Percentiles rank a stretch among this genome's conserved stretches.
These are phyloP conservation scores for Cercospora sp. DNA, from an alignment of 2,329 filamentous ascomycete species.

Conservation along the genomic window DNA sequence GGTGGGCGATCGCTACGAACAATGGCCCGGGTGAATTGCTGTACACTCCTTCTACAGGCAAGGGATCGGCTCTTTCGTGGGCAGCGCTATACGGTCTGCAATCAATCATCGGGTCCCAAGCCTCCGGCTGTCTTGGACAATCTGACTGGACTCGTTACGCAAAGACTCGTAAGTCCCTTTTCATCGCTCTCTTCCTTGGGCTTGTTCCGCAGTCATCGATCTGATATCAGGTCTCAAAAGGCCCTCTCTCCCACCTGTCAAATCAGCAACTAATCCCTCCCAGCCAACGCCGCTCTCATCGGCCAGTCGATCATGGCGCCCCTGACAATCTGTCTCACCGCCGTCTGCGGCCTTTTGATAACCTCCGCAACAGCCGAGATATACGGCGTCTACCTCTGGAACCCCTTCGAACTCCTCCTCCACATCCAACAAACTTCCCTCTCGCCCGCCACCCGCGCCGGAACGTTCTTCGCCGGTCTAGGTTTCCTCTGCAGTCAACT, in stretches of 20 bases:
- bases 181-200: not conserved
- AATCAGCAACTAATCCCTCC: not conserved
- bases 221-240: no score
- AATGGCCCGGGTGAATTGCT: conserved; percentile 15
- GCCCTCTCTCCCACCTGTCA: not conserved
- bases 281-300: conserved; percentile 20
- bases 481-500: conserved; percentile 33
- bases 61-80: conserved; percentile 19
- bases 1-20: conserved; percentile 18
- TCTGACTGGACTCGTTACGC: conserved; percentile 31
- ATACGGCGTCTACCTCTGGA: conserved; percentile 32
- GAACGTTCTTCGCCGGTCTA: conserved; percentile 37
- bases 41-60: conserved; percentile 19
- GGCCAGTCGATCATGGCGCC: conserved; percentile 41
- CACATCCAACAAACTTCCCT: conserved; percentile 28
- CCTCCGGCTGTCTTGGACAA: conserved; percentile 23
- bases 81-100: conserved; percentile 23
- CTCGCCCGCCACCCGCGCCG: conserved; percentile 31
- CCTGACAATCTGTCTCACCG: conserved; percentile 19
- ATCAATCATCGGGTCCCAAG: conserved; percentile 21
- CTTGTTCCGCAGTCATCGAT: not conserved
- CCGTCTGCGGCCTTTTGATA: conserved; percentile 33
- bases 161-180: conserved; percentile 16
- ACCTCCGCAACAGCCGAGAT: conserved; percentile 30
- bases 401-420: conserved; percentile 31